Conservation (phyloP, 106 monocot species). For the Dioscorea zingiberensis region DNA sequence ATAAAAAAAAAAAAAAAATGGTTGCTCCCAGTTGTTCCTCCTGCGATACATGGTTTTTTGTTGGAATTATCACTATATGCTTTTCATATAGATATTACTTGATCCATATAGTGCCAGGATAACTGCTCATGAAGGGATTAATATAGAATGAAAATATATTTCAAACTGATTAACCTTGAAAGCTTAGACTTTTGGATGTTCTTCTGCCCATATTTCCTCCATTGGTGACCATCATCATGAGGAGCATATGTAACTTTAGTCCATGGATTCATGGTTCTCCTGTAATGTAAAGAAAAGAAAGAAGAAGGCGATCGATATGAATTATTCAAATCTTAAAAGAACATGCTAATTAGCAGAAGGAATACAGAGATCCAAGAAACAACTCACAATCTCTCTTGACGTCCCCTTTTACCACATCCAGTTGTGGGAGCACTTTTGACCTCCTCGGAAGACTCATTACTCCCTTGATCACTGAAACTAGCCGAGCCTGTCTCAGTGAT, state of each 20-base stretch:
- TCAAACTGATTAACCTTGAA: slow-evolving; percentile 2
- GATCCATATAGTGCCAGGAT: too few species aligned
- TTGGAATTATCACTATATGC: too few species aligned
- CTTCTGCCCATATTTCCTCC: slow-evolving; percentile 23
- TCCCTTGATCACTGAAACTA: background rate
- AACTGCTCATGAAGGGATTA: too few species aligned
- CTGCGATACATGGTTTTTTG: too few species aligned
- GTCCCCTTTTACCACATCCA: background rate
- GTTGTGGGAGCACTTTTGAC: background rate
- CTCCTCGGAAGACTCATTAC: background rate
- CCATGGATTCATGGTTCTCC: background rate
- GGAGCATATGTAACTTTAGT: background rate
- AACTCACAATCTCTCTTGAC: background rate
- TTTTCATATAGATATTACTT: too few species aligned
- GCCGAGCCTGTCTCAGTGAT: too few species aligned
- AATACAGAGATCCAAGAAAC: background rate
- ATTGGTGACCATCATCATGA: slow-evolving; percentile 6
- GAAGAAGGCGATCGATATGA: background rate
- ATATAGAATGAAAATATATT: background rate
- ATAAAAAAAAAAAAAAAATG: too few species aligned
- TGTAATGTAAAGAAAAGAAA: background rate
- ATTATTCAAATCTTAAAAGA: background rate
- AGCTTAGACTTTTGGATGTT: background rate
- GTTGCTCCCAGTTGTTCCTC: too few species aligned
- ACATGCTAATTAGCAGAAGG: background rate